These are phyloP conservation scores for Salvia rosmarinus DNA, from an alignment of 257 asterid species.

Conservation along the genomic window DNA sequence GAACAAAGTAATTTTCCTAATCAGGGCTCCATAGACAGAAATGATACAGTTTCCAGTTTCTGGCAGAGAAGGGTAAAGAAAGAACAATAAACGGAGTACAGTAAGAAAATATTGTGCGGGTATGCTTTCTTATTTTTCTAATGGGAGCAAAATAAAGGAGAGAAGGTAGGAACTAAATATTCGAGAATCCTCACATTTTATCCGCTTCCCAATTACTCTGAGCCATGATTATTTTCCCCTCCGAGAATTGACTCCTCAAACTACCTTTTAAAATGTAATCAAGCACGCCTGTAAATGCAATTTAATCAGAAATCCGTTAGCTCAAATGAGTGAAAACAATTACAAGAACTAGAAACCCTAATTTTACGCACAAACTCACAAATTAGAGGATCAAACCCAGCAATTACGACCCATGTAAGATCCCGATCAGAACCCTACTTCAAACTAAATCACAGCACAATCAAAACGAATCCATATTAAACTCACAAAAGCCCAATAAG, in stretches of 20 bases:
- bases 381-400: constrained; percentile 55
- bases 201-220: constrained; percentile 99
- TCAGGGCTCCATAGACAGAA: constrained; percentile 9
- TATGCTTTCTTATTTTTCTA: constrained; percentile 20
- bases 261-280: constrained; percentile 36
- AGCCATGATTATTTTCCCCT: constrained; percentile 59
- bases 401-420: constrained; percentile 58
- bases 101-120: constrained; percentile 2
- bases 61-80: neutral
- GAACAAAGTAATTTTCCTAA: neutral
- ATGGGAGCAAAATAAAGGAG: neutral
- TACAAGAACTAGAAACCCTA: constrained; percentile 18
- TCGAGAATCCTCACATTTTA: constrained; percentile 65
- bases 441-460: constrained; percentile 33
- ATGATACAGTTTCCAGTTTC: constrained; percentile 2
- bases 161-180: constrained; percentile 6
- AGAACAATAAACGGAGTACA: constrained; percentile 19
- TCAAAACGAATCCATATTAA: constrained; percentile 27
- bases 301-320: constrained; percentile 18
- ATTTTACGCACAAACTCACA: constrained; percentile 40
- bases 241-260: constrained; percentile 29
- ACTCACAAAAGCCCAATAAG: constrained; percentile 24
- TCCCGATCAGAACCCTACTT: constrained; percentile 51
- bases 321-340: neutral
- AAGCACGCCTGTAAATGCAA: constrained; percentile 37